Conservation (phyloP, 2,329 filamentous ascomycete species). For the Neonectria punicea region DNA sequence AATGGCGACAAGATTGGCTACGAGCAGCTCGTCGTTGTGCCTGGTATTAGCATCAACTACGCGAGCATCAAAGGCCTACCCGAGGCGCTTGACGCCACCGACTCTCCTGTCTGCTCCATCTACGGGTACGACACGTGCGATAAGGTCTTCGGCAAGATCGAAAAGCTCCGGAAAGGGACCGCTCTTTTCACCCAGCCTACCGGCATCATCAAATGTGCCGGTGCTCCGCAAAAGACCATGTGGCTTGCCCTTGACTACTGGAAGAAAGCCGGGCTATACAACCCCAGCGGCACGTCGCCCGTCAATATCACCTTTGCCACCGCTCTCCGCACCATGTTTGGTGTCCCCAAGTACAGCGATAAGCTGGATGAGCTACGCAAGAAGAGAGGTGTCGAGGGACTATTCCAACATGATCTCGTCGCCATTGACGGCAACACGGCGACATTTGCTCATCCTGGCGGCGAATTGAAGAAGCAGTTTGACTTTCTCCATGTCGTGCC, state of each 20-base stretch:
- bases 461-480: constrained; percentile 56
- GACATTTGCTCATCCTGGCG: constrained; percentile 57
- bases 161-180: too few relatives aligned
- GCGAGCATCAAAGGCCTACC: too few relatives aligned
- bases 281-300: constrained; percentile 52
- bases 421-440: constrained; percentile 64
- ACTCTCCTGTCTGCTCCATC: too few relatives aligned
- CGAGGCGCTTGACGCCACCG: too few relatives aligned
- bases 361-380: constrained; percentile 63
- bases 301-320: constrained; percentile 67
- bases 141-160: too few relatives aligned
- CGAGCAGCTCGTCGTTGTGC: too few relatives aligned
- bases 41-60: too few relatives aligned
- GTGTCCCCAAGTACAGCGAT: constrained; percentile 68
- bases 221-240: constrained; percentile 70
- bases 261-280: constrained; percentile 64
- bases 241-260: constrained; percentile 71
- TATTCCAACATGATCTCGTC: constrained; percentile 68
- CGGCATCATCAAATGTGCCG: constrained; percentile 66
- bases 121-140: too few relatives aligned
- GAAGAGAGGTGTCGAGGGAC: constrained; percentile 65
- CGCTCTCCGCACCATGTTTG: constrained; percentile 67
- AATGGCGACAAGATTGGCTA: too few relatives aligned
- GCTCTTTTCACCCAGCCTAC: too few relatives aligned
- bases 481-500: constrained; percentile 67